These are phyloP conservation scores for Phytophthora sansomeana DNA, from an alignment of 352 stramenopile species.

Conservation along the genomic window DNA sequence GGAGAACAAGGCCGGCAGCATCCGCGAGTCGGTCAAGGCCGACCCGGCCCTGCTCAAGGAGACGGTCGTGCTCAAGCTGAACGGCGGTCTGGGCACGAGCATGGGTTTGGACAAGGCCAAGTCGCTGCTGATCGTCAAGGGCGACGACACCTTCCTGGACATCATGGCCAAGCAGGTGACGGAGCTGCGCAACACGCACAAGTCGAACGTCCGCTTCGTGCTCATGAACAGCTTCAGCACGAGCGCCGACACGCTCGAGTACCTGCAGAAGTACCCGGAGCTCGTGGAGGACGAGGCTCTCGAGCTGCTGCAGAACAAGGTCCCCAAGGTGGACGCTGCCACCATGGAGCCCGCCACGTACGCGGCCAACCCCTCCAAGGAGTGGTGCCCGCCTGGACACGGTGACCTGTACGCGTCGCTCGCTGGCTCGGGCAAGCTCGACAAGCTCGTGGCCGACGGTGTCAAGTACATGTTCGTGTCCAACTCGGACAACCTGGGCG, in stretches of 20 bases:
- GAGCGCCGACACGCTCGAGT: constrained; percentile 86
- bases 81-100: constrained; percentile 86
- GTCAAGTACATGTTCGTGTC: constrained; percentile 93
- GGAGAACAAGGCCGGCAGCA: constrained; percentile 77
- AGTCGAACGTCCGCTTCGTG: constrained; percentile 92
- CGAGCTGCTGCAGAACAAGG: constrained; percentile 99
- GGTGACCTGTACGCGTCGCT: constrained; percentile 89
- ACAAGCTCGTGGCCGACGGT: constrained; percentile 85
- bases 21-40: constrained; percentile 78
- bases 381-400: constrained; percentile 89
- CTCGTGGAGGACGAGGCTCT: constrained; percentile 95
- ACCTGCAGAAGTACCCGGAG: constrained; percentile 90
- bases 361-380: constrained; percentile 73
- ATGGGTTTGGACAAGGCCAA: constrained; percentile 97
- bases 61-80: constrained; percentile 90
- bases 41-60: constrained; percentile 81
- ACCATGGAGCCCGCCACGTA: constrained; percentile 80
- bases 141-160: constrained; percentile 94
- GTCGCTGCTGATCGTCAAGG: constrained; percentile 94
- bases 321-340: constrained; percentile 94
- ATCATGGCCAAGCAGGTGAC: constrained; percentile 94
- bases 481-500: constrained; percentile 91
- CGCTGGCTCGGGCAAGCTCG: constrained; percentile 84
- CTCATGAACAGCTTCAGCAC: constrained; percentile 93
- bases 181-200: constrained; percentile 94